Evolutionary conservation across 1,284 basidiomycete genomes (phyloP), one percentile per base, ranked within the genome.

Genomic region (Porogramme epimiltina): DNA sequence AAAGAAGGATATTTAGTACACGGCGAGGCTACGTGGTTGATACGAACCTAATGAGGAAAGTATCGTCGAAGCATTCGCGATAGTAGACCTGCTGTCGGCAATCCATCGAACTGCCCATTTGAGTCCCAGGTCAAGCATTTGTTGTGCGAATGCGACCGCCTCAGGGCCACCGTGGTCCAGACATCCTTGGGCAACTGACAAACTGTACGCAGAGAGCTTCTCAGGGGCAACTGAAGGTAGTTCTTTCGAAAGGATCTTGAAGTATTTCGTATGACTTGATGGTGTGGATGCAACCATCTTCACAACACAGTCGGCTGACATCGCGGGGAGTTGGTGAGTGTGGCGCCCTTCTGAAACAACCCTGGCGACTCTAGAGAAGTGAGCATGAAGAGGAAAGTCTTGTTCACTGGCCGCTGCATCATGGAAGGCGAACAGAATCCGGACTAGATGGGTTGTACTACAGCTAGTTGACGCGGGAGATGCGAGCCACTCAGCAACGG

Each of bases 71-170:
- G 31, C 54, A 2, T 64, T 58, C 18, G 61, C 65, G 2, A 55
- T 55, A 13, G 61, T 57, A 6, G 62, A 51, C 20, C 62, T 60
- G 0, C 69, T 63, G 10, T 59, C 66, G 0, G 73, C 72, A 51
- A 81, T 69, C 28, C 64, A 59, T 33, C 73, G 69, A 10, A 80
- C 75, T 4, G 75, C 73, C 79, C 80, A 82, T 43, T 75, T 71
- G 52, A 85, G 60, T 0, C 70, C 76, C 44, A 71, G 68, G 45
- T 80, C 77, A 2, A 79, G 58, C 10, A 85, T 58, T 15, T 52
- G 62, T 5, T 66, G 63, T 6, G 69, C 56, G 11, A 77, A 48
- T 3, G 37, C 11, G 0, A 16, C 15, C 0, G 37, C 45, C 15
- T 60, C 59, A 0, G 40, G 22, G 15, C 47, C 52, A 20, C 54